Conservation (phyloP, 495 filamentous ascomycete genomes). For the Bacidia gigantensis region DNA sequence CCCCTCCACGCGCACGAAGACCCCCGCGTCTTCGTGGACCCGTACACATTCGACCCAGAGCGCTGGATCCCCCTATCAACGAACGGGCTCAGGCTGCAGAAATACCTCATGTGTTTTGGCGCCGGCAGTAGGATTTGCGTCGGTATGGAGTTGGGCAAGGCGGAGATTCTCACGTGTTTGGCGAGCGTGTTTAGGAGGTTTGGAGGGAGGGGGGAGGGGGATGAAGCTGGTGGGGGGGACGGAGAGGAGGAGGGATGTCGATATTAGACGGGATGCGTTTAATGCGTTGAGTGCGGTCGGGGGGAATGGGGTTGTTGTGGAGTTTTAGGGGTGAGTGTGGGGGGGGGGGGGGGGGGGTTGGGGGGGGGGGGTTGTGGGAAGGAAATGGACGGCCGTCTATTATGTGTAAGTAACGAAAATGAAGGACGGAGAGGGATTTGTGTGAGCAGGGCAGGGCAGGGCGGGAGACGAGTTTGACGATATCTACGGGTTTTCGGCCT, state of each 20-base stretch:
- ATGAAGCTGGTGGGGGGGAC: constrained; percentile 5
- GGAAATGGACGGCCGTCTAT: too few species aligned
- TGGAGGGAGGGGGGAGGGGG: constrained; percentile 14
- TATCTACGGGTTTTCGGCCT: too few species aligned
- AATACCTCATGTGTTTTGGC: constrained; percentile 23
- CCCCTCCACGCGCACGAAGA: constrained; percentile 20
- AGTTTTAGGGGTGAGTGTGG: constrained; percentile 3
- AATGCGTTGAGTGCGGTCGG: constrained; percentile 2
- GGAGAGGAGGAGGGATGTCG: constrained; percentile 14
- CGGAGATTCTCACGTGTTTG: constrained; percentile 33
- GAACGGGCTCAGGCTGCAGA: constrained; percentile 14
- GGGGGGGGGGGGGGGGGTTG: neutral
- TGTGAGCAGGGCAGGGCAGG: too few species aligned
- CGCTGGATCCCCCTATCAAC: constrained; percentile 15
- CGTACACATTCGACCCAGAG: constrained; percentile 15
- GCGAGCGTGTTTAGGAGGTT: constrained; percentile 32
- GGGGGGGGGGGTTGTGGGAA: neutral
- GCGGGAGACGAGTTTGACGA: too few species aligned
- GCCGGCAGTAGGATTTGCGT: constrained; percentile 24
- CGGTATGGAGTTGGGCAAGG: constrained; percentile 31
- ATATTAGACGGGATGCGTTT: constrained; percentile 7
- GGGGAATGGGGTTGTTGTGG: constrained; percentile 12
- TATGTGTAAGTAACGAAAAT: too few species aligned
- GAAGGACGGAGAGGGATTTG: too few species aligned
- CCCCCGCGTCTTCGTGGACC: constrained; percentile 14